A percentile compares a stretch with the other conserved stretches of the same genome.
Evolutionary conservation across 345 rosid species (phyloP).

Genomic region (Sapria himalayana): DNA sequence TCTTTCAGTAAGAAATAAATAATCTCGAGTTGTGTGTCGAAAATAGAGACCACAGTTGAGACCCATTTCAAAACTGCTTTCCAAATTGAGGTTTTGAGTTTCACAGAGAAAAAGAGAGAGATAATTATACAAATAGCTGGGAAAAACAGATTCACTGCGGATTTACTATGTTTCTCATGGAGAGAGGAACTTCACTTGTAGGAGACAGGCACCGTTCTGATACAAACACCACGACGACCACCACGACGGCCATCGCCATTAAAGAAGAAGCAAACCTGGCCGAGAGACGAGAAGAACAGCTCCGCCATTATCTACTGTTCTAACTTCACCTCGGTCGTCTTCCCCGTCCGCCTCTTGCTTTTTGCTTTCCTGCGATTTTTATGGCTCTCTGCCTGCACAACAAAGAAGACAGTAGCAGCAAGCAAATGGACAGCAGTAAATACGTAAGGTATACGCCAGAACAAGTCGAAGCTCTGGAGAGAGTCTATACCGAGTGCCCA

Average conservation of each 20-base stretch:
- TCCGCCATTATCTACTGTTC: not conserved
- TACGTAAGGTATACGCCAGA: constrained; percentile 93
- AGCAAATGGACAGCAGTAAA: constrained; percentile 62
- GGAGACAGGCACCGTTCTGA: constrained; percentile 31
- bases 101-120: too few species aligned
- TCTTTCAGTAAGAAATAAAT: too few species aligned
- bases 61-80: too few species aligned
- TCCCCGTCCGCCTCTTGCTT: not conserved
- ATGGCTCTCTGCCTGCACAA: constrained; percentile 28
- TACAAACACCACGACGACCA: constrained; percentile 3
- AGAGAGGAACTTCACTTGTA: constrained; percentile 36
- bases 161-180: too few species aligned
- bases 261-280: constrained; percentile 13
- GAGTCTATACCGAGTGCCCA: constrained; percentile 93
- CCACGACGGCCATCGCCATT: not conserved
- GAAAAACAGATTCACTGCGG: too few species aligned
- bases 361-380: not conserved
- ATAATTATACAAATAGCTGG: too few species aligned
- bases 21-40: too few species aligned
- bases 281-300: constrained; percentile 11
- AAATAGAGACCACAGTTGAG: too few species aligned
- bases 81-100: too few species aligned
- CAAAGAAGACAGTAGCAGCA: constrained; percentile 31
- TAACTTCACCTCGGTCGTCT: constrained; percentile 1
- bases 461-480: constrained; percentile 96